These are phyloP conservation scores for Pittosporum tobira DNA, from an alignment of 129 eudicot species.

Conservation along the genomic window DNA sequence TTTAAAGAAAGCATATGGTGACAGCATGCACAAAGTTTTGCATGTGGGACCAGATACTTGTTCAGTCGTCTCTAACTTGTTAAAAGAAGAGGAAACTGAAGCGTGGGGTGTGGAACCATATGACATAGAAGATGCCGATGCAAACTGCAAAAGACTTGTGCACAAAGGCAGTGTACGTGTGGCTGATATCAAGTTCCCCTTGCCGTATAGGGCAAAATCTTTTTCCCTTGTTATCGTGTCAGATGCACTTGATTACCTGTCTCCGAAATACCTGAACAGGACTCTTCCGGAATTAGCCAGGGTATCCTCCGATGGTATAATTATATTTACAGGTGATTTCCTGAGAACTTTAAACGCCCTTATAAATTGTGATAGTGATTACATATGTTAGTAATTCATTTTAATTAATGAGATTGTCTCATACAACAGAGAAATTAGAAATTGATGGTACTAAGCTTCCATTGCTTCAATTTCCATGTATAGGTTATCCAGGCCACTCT, in stretches of 20 bases:
- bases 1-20: conserved; percentile 18
- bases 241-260: conserved; percentile 19
- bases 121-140: conserved; percentile 21
- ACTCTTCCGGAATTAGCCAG: conserved; percentile 20
- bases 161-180: conserved; percentile 22
- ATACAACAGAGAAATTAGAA: too few relatives aligned
- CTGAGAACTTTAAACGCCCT: too few relatives aligned
- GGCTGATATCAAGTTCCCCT: conserved; percentile 20
- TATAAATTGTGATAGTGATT: too few relatives aligned
- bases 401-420: too few relatives aligned
- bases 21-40: conserved; percentile 23
- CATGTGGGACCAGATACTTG: conserved; percentile 23
- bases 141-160: conserved; percentile 14
- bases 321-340: conserved; percentile 17
- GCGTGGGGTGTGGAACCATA: conserved; percentile 27
- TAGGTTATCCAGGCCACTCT: conserved; percentile 56
- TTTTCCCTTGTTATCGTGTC: conserved; percentile 19
- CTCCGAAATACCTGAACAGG: conserved; percentile 18
- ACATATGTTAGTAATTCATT: too few relatives aligned
- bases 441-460: neutral
- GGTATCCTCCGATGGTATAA: conserved; percentile 10
- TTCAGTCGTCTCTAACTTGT: conserved; percentile 17
- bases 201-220: conserved; percentile 14
- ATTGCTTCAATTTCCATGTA: neutral
- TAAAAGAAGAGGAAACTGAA: conserved; percentile 23